phyloP scores from a whole-genome alignment of 2,329 filamentous ascomycete species.

The Claviceps purpurea region DNA sequence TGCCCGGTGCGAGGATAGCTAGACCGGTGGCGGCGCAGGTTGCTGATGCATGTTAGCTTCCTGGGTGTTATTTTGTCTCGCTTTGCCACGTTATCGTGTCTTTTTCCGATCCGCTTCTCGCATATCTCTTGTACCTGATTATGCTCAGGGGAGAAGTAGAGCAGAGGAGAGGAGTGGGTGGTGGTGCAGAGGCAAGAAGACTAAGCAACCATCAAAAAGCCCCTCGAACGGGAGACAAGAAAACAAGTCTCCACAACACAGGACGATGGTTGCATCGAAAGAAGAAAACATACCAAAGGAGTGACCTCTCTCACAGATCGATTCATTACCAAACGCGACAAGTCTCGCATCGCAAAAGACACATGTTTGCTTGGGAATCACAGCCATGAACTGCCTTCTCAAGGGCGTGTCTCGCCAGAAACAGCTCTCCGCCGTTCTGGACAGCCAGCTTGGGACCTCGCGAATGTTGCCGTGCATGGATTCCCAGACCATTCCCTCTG shows the following conservation, averaged over 20 bases:
- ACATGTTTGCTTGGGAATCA: slow-evolving; percentile 27
- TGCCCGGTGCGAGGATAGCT: slow-evolving; percentile 39
- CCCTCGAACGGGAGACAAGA: too few relatives aligned
- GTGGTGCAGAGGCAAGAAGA: too few relatives aligned
- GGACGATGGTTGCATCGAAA: background rate
- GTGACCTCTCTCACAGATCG: slow-evolving; percentile 26
- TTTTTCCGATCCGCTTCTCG: too few relatives aligned
- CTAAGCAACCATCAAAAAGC: too few relatives aligned
- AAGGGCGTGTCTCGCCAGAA: slow-evolving; percentile 14
- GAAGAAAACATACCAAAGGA: slow-evolving; percentile 22
- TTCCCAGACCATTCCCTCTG: slow-evolving; percentile 42
- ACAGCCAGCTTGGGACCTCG: slow-evolving; percentile 28
- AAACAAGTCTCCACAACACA: too few relatives aligned
- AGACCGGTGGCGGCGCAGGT: slow-evolving; percentile 40
- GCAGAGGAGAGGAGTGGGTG: background rate
- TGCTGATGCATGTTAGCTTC: slow-evolving; percentile 18
- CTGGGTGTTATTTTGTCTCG: too few relatives aligned
- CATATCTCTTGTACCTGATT: too few relatives aligned
- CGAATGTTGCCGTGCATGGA: slow-evolving; percentile 44
- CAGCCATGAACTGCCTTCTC: slow-evolving; percentile 24
- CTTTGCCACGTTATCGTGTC: too few relatives aligned
- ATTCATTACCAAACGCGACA: slow-evolving; percentile 18
- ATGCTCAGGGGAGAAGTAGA: too few relatives aligned
- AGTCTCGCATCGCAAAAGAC: slow-evolving; percentile 31
- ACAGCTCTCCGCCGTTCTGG: slow-evolving; percentile 8